Evolutionary conservation across 768 basidiomycete species (phyloP).

Genomic region (Lanmaoa pseudosensibilis): DNA sequence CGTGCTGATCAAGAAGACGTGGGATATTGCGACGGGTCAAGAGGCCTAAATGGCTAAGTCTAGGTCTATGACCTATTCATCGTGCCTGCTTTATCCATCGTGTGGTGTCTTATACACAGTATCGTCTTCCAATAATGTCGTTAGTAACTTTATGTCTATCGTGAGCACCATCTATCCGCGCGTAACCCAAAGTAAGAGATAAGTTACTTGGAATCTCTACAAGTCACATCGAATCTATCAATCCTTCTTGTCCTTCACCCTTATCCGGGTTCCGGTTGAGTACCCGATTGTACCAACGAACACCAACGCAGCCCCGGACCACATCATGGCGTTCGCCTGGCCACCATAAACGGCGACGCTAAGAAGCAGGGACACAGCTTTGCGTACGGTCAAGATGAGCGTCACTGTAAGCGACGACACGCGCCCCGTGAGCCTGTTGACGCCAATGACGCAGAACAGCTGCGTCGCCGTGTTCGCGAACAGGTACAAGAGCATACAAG

Average conservation of each 20-base stretch:
- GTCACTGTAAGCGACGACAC: slow-evolving; percentile 77
- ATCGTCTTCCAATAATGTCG: slow-evolving; percentile 1
- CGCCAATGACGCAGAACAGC: slow-evolving; percentile 81
- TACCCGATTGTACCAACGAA: slow-evolving; percentile 72
- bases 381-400: slow-evolving; percentile 77
- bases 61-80: not conserved
- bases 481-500: slow-evolving; percentile 62
- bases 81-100: not conserved
- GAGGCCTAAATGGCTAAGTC: slow-evolving; percentile 30
- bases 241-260: slow-evolving; percentile 27
- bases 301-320: slow-evolving; percentile 68
- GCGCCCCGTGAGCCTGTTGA: slow-evolving; percentile 78
- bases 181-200: not conserved
- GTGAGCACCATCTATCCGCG: slow-evolving; percentile 4
- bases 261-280: slow-evolving; percentile 35
- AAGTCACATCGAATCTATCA: not conserved
- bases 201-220: not conserved
- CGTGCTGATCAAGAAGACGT: slow-evolving; percentile 61
- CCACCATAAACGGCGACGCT: slow-evolving; percentile 58
- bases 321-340: slow-evolving; percentile 49
- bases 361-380: slow-evolving; percentile 73
- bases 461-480: slow-evolving; percentile 80
- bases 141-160: slow-evolving; percentile 23
- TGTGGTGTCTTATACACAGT: not conserved
- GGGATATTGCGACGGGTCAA: slow-evolving; percentile 70